Percentiles rank a stretch among this genome's conserved stretches.
phyloP scores from a whole-genome alignment of 1,139 yeast species.

The Blastobotrys serpentis region DNA sequence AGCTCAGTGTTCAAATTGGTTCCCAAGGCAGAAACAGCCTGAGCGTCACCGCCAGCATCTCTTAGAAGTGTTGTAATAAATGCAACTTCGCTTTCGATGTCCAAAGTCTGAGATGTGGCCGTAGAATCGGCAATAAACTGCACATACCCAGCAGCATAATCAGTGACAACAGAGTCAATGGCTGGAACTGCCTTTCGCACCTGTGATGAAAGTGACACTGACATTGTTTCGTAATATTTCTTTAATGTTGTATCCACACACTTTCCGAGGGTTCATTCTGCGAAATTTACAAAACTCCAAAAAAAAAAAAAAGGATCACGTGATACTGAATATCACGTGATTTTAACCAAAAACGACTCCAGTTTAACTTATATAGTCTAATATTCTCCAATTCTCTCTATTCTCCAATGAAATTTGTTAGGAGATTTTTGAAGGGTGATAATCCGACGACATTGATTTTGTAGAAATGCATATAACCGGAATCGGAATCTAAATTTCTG shows the following conservation, averaged over 20 bases:
- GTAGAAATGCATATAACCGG: too few relatives aligned
- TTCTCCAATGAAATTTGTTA: too few relatives aligned
- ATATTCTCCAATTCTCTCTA: too few relatives aligned
- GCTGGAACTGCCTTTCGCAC: slow-evolving; percentile 89
- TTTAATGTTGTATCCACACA: too few relatives aligned
- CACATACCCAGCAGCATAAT: slow-evolving; percentile 87
- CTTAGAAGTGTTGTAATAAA: slow-evolving; percentile 63
- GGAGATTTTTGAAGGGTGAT: too few relatives aligned
- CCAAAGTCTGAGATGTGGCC: slow-evolving; percentile 66
- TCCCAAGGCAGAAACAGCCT: slow-evolving; percentile 52
- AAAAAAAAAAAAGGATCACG: neutral
- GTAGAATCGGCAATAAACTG: slow-evolving; percentile 73
- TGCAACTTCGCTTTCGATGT: slow-evolving; percentile 61
- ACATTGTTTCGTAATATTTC: slow-evolving; percentile 6
- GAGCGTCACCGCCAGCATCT: slow-evolving; percentile 75
- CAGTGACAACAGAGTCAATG: slow-evolving; percentile 85
- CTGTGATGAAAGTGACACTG: slow-evolving; percentile 33
- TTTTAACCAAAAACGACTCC: neutral
- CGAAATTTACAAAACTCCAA: neutral
- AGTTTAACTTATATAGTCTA: too few relatives aligned
- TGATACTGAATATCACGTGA: neutral
- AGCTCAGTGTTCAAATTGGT: slow-evolving; percentile 50
- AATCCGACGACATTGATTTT: too few relatives aligned
- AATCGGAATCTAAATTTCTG: too few relatives aligned
- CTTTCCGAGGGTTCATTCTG: neutral